These are phyloP conservation scores for Xylaria nigripes DNA, from an alignment of 495 filamentous ascomycete genomes.

Conservation along the genomic window DNA sequence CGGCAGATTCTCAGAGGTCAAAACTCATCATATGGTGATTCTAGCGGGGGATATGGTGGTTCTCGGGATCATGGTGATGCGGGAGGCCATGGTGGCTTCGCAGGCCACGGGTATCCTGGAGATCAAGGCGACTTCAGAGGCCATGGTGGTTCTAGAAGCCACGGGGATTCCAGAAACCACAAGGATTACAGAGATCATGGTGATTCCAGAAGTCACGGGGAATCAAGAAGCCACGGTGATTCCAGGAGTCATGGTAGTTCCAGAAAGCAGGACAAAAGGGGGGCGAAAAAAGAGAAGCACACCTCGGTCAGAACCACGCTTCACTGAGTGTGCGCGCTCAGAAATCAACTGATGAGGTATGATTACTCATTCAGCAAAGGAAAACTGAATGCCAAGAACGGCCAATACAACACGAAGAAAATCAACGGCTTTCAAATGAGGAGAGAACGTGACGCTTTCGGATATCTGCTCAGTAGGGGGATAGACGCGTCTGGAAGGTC, in stretches of 20 bases:
- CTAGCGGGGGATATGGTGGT: background rate
- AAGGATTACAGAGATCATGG: background rate
- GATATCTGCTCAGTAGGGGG: background rate
- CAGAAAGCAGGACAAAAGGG: conserved; percentile 1
- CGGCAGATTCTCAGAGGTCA: background rate
- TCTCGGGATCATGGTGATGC: background rate
- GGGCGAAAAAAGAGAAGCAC: background rate
- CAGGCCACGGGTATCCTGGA: background rate
- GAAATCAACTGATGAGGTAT: background rate
- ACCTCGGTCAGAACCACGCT: background rate
- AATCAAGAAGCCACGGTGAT: background rate
- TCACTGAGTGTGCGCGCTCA: background rate
- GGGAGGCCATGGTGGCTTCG: background rate
- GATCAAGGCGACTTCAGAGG: background rate
- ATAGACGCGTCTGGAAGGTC: background rate
- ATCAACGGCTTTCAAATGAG: background rate
- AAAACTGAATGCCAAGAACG: background rate
- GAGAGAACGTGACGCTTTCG: background rate
- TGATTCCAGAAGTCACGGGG: background rate
- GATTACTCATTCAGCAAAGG: background rate
- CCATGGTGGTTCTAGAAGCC: background rate
- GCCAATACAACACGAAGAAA: background rate
- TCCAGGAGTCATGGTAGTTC: background rate
- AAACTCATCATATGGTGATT: background rate
- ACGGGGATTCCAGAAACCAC: background rate